phyloP scores from a whole-genome alignment of 352 stramenopile species.

The Globisporangium spinosum region DNA sequence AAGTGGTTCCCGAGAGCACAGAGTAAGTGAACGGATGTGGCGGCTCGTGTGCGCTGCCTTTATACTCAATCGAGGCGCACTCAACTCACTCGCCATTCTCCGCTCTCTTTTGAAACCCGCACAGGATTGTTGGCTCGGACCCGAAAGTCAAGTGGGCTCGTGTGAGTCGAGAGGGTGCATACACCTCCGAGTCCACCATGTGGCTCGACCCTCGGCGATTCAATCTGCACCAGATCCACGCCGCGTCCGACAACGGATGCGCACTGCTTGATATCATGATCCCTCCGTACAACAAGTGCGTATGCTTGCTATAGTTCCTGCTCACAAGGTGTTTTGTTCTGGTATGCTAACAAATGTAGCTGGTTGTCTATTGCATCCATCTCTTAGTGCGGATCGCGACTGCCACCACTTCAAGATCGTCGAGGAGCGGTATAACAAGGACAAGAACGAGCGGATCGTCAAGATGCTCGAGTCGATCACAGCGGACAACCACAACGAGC shows the following conservation, averaged over 20 bases:
- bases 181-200: constrained; percentile 58
- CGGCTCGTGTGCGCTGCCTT: background rate
- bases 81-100: background rate
- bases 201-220: constrained; percentile 79
- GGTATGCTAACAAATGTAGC: background rate
- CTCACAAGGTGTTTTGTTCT: background rate
- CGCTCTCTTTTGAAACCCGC: background rate
- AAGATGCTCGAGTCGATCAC: constrained; percentile 73
- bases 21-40: constrained; percentile 24
- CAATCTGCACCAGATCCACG: constrained; percentile 79
- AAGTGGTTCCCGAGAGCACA: constrained; percentile 16
- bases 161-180: constrained; percentile 58
- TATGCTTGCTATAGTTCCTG: background rate
- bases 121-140: constrained; percentile 34
- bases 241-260: constrained; percentile 66
- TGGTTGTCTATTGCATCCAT: constrained; percentile 6
- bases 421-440: constrained; percentile 42
- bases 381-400: constrained; percentile 60
- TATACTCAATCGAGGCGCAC: background rate
- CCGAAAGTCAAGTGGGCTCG: constrained; percentile 55
- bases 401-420: constrained; percentile 78
- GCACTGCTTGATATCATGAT: constrained; percentile 84
- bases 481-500: constrained; percentile 63
- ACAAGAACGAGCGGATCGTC: constrained; percentile 50
- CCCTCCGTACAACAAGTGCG: constrained; percentile 83